These are phyloP conservation scores for Hypsizygus ulmarius DNA, from an alignment of 1,284 basidiomycete species.

Conservation along the genomic window DNA sequence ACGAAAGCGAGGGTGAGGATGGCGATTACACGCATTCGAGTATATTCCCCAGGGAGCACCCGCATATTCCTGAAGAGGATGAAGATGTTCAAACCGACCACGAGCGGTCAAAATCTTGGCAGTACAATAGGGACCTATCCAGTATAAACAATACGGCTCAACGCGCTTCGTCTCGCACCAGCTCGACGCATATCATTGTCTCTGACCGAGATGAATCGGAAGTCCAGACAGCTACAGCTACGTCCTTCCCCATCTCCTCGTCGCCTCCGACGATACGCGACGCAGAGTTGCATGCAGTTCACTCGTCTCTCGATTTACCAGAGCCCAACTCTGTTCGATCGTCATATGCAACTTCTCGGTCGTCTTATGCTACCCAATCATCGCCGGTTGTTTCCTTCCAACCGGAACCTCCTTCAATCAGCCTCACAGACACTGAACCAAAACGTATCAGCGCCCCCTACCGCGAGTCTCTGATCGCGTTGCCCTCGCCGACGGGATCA, in stretches of 20 bases:
- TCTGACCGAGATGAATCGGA: constrained; percentile 34
- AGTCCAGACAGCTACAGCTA: constrained; percentile 43
- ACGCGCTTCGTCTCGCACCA: constrained; percentile 1
- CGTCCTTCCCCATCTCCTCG: constrained; percentile 36
- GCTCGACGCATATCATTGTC: constrained; percentile 20
- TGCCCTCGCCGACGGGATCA: constrained; percentile 42
- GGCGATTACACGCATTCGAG: constrained; percentile 37
- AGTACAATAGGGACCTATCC: constrained; percentile 5
- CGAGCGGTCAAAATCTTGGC: constrained; percentile 6
- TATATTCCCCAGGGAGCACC: constrained; percentile 41
- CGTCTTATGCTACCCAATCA: not conserved
- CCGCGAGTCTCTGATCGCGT: constrained; percentile 23
- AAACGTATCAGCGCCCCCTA: constrained; percentile 14
- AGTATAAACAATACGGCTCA: constrained; percentile 4
- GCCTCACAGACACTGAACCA: not conserved
- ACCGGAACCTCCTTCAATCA: not conserved
- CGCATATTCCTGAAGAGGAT: constrained; percentile 67
- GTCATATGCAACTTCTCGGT: not conserved
- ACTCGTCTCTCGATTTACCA: not conserved
- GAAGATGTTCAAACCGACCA: constrained; percentile 43
- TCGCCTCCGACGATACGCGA: constrained; percentile 17
- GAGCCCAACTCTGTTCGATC: constrained; percentile 1
- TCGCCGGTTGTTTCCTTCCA: not conserved
- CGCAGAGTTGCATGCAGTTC: constrained; percentile 9
- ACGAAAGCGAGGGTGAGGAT: constrained; percentile 73